Evolutionary conservation across 495 filamentous ascomycete genomes (phyloP), one percentile per base, ranked within the genome.

Genomic region (Penicillium paradoxum): DNA sequence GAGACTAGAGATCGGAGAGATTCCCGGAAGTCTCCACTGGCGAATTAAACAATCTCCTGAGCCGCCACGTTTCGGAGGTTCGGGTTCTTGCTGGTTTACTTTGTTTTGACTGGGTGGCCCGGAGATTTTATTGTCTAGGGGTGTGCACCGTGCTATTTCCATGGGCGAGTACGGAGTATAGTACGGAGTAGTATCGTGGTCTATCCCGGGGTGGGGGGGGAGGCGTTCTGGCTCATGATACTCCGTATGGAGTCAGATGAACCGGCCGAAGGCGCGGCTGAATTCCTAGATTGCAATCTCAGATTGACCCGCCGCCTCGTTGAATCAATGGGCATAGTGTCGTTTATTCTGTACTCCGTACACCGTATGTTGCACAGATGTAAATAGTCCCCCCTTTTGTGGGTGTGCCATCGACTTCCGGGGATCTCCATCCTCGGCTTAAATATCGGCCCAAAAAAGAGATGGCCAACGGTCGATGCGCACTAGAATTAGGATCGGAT

Each of bases 1-100:
- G 39, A 58, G 62, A 48, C 47, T 63, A 65, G 57, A 63, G 63
- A 60, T 69, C 69, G 69, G 69, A 60, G 57, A 53, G 64, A 66
- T 68, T 68, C 59, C 54, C 56, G 57, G 66, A 43, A 49, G 52
- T 64, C 62, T 56, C 68, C 66, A 68, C 64, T 53, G 62, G 56
- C 55, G 60, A 33, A 55, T 57, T 47, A 56, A 58, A 48, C 53
- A 39, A 37, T 25, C 59, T 43, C 58, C 62, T 43, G 49, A 51
- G n/a, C 38, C 34, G 53, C 57, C 53, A 54, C 57, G 51, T 9
- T 46, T 45, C 29, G 45, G 42, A 49, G 29, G 25, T 32, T 33
- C 39, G 45, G 46, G 38, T 21, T 15, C n/a, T 9, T 32, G 11
- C 9, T 32, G 50, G 14, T 17, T 45, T 24, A 39, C 38, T 51